Evolutionary conservation across 2,329 filamentous ascomycete genomes (phyloP), one percentile per base, ranked within the genome.

Genomic region (Colletotrichum costaricense): DNA sequence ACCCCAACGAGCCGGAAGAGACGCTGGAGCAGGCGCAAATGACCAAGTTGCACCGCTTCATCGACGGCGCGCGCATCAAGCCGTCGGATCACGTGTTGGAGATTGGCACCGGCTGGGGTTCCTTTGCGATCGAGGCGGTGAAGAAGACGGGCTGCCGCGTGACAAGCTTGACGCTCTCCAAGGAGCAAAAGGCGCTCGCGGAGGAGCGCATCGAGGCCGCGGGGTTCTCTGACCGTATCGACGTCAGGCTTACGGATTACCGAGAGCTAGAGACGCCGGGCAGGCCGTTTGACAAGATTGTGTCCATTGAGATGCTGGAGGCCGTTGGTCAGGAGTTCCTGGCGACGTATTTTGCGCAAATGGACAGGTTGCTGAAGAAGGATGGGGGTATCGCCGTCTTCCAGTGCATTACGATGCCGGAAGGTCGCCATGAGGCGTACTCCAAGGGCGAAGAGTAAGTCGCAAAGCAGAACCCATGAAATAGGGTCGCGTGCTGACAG

Each of bases 251-350:
- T 0, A 89, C 88, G 82, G 93, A 95, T 78, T 95, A 95, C 79
- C 88, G 93, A 63, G 87, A 86, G 30, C 82, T 94, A 4, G 86
- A 89, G 1, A 79, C 86, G 0, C 88, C 90, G 0, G 83, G 85
- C 57, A 83, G 81, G 1, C 83, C 85, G 0, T 95, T 90, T 76
- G 93, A 95, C 81, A 94, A 94, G 79, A 86, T 94, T 7, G 86
- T 94, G 8, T 93, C 91, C 4, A 93, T 94, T 71, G 93, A 95
- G 79, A 95, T 95, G 93, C 84, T 94, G 26, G 93, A 95, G 82
- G 91, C 91, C 1, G 93, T 94, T 0, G 93, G 93, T 3, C 84
- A 88, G 64, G 91, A 93, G 78, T 94, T 90, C 76, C 81, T 95
- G 38, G 85, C 87, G 24, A 92, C 88, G 2, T 95, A 94, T 78